These are phyloP conservation scores for Neckera pumila DNA, from an alignment of 225 moss, liverwort and hornwort species.

Conservation along the genomic window DNA sequence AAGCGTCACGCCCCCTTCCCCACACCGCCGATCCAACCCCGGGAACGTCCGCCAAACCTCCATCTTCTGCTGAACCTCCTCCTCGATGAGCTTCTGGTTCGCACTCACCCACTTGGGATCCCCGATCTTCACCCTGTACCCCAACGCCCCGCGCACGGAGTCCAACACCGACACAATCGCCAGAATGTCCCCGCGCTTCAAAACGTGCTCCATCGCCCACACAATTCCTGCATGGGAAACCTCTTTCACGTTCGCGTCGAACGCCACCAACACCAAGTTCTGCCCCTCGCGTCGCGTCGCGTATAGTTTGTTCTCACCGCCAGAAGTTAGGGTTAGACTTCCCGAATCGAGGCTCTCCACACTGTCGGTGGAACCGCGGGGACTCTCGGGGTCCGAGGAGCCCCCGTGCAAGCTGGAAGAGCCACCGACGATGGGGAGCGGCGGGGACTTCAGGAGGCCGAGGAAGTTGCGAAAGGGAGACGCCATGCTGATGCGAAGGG, in stretches of 20 bases:
- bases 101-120: slow-evolving; percentile 13
- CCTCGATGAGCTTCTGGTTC: slow-evolving; percentile 25
- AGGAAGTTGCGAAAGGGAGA: slow-evolving; percentile 19
- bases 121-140: slow-evolving; percentile 22
- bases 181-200: slow-evolving; percentile 25
- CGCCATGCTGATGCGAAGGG: slow-evolving; percentile 4
- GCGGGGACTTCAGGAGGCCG: slow-evolving; percentile 4
- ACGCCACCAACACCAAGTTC: slow-evolving; percentile 36
- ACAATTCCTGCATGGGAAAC: slow-evolving; percentile 17
- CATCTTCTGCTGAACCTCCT: slow-evolving; percentile 21
- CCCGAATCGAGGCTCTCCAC: background rate
- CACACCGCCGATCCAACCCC: slow-evolving; percentile 18
- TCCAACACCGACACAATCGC: slow-evolving; percentile 14
- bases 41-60: slow-evolving; percentile 7
- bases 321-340: background rate
- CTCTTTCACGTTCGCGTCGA: slow-evolving; percentile 23
- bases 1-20: slow-evolving; percentile 24
- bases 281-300: background rate
- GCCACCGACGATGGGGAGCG: background rate
- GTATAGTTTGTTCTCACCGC: background rate
- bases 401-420: background rate
- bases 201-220: slow-evolving; percentile 35
- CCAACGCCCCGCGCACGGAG: slow-evolving; percentile 26
- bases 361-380: background rate
- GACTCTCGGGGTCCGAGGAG: background rate